These are phyloP conservation scores for Hymenoscyphus linearis DNA, from an alignment of 2,329 filamentous ascomycete genomes.

Conservation along the genomic window DNA sequence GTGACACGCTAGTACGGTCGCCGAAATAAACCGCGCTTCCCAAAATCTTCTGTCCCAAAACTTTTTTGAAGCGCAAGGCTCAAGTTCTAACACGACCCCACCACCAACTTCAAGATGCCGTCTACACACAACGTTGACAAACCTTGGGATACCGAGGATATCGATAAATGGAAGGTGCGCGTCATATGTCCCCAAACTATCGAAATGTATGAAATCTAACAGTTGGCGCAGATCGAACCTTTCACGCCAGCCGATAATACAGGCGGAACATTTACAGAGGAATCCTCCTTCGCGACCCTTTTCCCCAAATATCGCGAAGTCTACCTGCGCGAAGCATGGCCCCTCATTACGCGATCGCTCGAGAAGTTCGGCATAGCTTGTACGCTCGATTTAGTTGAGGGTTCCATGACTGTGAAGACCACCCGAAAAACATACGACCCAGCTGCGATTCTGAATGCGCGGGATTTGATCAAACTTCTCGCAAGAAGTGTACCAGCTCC, in stretches of 20 bases:
- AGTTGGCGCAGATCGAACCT: constrained; percentile 56
- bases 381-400: constrained; percentile 89
- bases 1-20: constrained; percentile 2
- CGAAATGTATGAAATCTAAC: not conserved
- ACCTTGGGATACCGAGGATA: constrained; percentile 93
- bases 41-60: constrained; percentile 14
- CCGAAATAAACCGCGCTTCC: constrained; percentile 1
- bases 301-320: constrained; percentile 97
- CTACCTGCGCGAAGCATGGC: constrained; percentile 90
- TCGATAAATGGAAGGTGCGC: constrained; percentile 86
- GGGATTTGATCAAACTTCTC: constrained; percentile 90
- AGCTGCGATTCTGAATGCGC: constrained; percentile 84
- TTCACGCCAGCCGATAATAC: constrained; percentile 84
- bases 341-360: constrained; percentile 78
- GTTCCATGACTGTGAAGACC: constrained; percentile 94
- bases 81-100: constrained; percentile 9
- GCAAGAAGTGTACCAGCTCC: constrained; percentile 87
- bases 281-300: constrained; percentile 80
- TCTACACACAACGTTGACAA: constrained; percentile 87
- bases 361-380: constrained; percentile 87
- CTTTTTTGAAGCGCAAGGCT: constrained; percentile 8
- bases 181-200: not conserved
- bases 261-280: constrained; percentile 82
- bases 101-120: constrained; percentile 54
- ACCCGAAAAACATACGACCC: constrained; percentile 90